Percentiles rank a stretch among this genome's conserved stretches.
Evolutionary conservation across 164 flowering plant species (phyloP).

Genomic region (Vitis rotundifolia): DNA sequence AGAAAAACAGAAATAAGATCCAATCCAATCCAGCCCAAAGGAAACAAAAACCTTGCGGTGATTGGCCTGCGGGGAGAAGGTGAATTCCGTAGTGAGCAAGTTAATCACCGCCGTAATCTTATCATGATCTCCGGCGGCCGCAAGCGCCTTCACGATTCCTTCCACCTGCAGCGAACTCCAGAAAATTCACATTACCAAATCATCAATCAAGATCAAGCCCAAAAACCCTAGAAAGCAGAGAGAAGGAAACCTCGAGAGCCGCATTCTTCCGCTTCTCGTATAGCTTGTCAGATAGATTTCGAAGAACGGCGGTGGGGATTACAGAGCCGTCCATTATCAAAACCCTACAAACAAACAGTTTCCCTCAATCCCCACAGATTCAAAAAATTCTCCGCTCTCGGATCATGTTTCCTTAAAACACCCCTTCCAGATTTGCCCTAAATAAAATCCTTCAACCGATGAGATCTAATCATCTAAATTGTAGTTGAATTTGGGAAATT

Average conservation of each 20-base stretch:
- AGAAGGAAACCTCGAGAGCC: slow-evolving; percentile 76
- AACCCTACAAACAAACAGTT: not conserved
- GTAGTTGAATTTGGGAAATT: too few relatives aligned
- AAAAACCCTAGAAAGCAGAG: not conserved
- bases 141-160: slow-evolving; percentile 85
- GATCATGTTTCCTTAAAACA: too few relatives aligned
- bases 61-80: slow-evolving; percentile 81
- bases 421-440: too few relatives aligned
- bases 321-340: slow-evolving; percentile 60
- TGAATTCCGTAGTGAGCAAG: slow-evolving; percentile 70
- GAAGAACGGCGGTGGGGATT: slow-evolving; percentile 71
- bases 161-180: slow-evolving; percentile 55
- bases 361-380: too few relatives aligned
- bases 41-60: slow-evolving; percentile 72
- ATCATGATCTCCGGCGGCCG: slow-evolving; percentile 73
- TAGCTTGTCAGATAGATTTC: slow-evolving; percentile 87
- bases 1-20: not conserved
- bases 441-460: too few relatives aligned
- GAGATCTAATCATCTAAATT: too few relatives aligned
- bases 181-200: slow-evolving; percentile 1
- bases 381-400: too few relatives aligned
- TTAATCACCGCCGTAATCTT: slow-evolving; percentile 80
- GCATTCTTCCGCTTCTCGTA: slow-evolving; percentile 98
- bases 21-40: not conserved
- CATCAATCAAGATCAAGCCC: slow-evolving; percentile 1